Evolutionary conservation across 2,329 filamentous ascomycete genomes (phyloP), one percentile per base, ranked within the genome.

Genomic region (Trichoderma asperellum): DNA sequence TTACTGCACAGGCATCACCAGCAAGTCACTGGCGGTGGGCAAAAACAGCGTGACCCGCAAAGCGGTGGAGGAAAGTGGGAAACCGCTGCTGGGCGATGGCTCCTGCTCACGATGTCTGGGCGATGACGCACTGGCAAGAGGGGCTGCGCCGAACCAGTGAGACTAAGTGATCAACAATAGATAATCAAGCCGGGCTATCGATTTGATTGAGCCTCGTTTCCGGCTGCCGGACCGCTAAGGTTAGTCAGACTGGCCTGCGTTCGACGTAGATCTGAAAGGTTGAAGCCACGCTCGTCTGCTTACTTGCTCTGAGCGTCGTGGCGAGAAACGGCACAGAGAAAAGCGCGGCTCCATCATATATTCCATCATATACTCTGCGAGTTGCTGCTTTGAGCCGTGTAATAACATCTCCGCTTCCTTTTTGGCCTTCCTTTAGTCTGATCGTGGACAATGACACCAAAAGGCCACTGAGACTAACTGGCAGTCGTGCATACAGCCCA

Each of bases 81-180:
- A 24, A 2, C 14, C 10, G n/a, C 47, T 49, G 47, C 21, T 49
- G 21, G 47, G 18, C n/a, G 21, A 49, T 49, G 47, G 47, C 47
- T 37, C 35, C 34, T 58, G 56, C n/a, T 58, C 56, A 40, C 57
- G 37, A 43, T 43, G 37, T 18, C 52, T 65, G 62, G 55, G 62
- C 52, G 35, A 65, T 56, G 62, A 56, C 62, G 62, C 62, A 64
- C 21, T n/a, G 7, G 12, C 34, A 35, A 21, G 49, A 64, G 52
- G 61, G 61, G 62, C 52, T 43, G 52, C 21, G 24, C 14, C 52
- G 52, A 27, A 12, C 14, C 52, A 29, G 21, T 2, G 12, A 24
- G n/a, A 47, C 35, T 49, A 24, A 49, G 8, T 14, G 18, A 49
- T 49, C 47, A 24, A 49, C 47, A 49, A 49, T 49, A 24, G 47